Evolutionary conservation across 768 basidiomycete genomes (phyloP).

Genomic region (Lactarius pseudohatsudake): DNA sequence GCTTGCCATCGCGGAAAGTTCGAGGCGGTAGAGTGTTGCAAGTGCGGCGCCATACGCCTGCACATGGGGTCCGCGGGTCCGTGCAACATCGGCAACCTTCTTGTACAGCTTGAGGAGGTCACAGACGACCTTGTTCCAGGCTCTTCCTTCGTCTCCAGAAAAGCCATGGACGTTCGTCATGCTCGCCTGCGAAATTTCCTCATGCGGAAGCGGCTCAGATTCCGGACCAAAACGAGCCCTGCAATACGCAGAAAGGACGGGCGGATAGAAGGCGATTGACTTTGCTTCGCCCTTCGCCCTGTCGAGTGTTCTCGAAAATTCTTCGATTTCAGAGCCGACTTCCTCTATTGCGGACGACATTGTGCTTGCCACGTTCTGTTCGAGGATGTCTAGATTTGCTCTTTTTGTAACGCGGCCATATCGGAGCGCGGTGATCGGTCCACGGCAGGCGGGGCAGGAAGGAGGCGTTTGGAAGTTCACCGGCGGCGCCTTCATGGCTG

Average conservation of each 20-base stretch:
- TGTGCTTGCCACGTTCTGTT: constrained; percentile 39
- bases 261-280: constrained; percentile 10
- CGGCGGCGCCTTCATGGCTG: constrained; percentile 33
- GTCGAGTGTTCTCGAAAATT: constrained; percentile 17
- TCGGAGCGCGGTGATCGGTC: constrained; percentile 36
- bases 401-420: constrained; percentile 41
- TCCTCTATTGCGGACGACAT: constrained; percentile 33
- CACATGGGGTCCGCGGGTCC: constrained; percentile 35
- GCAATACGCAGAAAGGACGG: neutral
- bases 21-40: constrained; percentile 35
- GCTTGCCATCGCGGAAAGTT: constrained; percentile 31
- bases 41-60: constrained; percentile 39
- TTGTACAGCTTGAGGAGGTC: constrained; percentile 32
- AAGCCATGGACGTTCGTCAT: constrained; percentile 31
- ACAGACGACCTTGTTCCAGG: constrained; percentile 32
- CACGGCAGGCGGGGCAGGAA: constrained; percentile 40
- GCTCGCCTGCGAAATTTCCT: constrained; percentile 9
- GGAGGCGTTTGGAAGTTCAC: constrained; percentile 36
- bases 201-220: constrained; percentile 28
- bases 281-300: constrained; percentile 26
- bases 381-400: constrained; percentile 39
- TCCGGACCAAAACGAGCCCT: constrained; percentile 15
- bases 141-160: constrained; percentile 26
- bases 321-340: constrained; percentile 20
- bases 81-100: constrained; percentile 32